phyloP scores from a whole-genome alignment of 2,329 filamentous ascomycete species.

The Aspergillus alliaceus region DNA sequence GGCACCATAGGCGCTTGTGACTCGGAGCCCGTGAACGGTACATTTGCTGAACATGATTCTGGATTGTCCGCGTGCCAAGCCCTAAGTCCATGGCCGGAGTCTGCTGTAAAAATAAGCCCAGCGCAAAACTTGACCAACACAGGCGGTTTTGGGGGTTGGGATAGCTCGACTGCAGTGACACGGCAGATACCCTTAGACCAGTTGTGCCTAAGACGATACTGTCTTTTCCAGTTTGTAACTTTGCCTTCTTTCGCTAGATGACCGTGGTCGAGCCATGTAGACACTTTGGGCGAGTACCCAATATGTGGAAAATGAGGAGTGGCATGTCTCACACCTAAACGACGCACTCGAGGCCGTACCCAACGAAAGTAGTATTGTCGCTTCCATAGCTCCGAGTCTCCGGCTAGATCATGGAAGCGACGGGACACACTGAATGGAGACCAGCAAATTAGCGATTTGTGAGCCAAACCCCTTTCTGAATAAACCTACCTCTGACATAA shows the following conservation, averaged over 20 bases:
- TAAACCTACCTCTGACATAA: constrained; percentile 56
- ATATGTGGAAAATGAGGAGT: constrained; percentile 38
- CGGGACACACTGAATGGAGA: constrained; percentile 53
- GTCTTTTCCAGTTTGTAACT: constrained; percentile 76
- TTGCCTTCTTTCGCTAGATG: constrained; percentile 53
- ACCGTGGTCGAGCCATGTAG: constrained; percentile 63
- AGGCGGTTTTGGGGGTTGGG: constrained; percentile 55
- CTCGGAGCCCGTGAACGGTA: constrained; percentile 26
- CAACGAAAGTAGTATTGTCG: constrained; percentile 83
- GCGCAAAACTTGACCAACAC: constrained; percentile 75
- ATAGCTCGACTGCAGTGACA: constrained; percentile 72
- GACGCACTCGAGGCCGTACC: constrained; percentile 75
- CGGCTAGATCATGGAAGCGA: constrained; percentile 70
- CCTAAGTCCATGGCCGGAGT: constrained; percentile 67
- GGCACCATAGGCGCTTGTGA: constrained; percentile 66
- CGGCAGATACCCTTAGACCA: constrained; percentile 82
- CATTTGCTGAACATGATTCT: constrained; percentile 58
- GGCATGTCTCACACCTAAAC: constrained; percentile 63
- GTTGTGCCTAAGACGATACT: constrained; percentile 86
- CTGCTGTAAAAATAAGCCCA: constrained; percentile 75
- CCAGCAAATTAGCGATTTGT: background rate
- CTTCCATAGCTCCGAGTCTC: constrained; percentile 90
- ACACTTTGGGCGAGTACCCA: constrained; percentile 55
- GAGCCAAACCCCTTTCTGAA: background rate
- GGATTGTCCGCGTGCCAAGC: constrained; percentile 72